Evolutionary conservation across 768 basidiomycete species (phyloP).

Genomic region (Tulasnella sp.): DNA sequence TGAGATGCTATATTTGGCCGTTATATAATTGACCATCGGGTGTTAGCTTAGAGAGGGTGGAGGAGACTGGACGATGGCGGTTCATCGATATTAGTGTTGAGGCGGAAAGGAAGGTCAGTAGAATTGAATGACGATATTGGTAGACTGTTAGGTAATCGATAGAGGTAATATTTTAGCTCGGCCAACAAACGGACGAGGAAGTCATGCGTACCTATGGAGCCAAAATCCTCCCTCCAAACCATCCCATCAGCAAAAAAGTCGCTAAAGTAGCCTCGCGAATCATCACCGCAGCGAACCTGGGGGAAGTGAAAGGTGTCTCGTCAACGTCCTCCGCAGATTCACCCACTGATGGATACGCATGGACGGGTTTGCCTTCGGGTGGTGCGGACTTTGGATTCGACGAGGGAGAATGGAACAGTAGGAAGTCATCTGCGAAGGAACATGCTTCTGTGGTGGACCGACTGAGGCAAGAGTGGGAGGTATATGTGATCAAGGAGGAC

Average conservation of each 20-base stretch:
- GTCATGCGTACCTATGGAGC: conserved; percentile 43
- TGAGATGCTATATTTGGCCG: too few species aligned
- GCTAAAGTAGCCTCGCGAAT: conserved; percentile 56
- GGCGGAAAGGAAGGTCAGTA: conserved; percentile 42
- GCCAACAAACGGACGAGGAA: conserved; percentile 32
- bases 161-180: conserved; percentile 31
- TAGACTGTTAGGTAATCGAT: background rate
- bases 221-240: conserved; percentile 52
- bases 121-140: background rate
- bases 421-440: background rate
- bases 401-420: background rate
- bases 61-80: conserved; percentile 77
- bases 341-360: conserved; percentile 25
- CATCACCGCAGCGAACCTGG: conserved; percentile 61
- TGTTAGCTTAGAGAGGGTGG: conserved; percentile 66
- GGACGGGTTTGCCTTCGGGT: too few species aligned
- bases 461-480: conserved; percentile 41
- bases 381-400: too few species aligned
- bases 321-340: background rate
- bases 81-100: conserved; percentile 69
- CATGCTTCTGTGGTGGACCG: background rate
- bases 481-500: conserved; percentile 67
- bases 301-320: conserved; percentile 38
- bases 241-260: conserved; percentile 59
- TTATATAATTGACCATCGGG: too few species aligned